Evolutionary conservation across 2,329 filamentous ascomycete species (phyloP), one percentile per base, ranked within the genome.

Genomic region (Zarea fungicola): DNA sequence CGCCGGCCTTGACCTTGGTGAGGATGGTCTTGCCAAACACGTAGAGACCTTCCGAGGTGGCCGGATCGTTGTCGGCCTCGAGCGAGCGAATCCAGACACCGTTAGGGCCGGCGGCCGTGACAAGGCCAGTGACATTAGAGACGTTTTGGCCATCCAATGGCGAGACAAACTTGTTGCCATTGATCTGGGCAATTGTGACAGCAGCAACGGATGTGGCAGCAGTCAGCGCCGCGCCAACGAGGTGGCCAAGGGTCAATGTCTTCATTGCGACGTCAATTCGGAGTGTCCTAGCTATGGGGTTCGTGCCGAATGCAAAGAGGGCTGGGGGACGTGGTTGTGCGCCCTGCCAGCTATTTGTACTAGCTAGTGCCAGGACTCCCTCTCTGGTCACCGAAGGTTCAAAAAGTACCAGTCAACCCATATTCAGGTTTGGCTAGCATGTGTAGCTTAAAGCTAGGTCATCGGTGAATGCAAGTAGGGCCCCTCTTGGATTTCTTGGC

Each of bases 51-150:
- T 85, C 81, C 1, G 83, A 87, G 3, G 80, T 83, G 40, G 70
- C 67, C 13, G 67, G 60, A 58, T 83, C 75, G 41, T 70, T 62
- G 58, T 84, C 78, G 1, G 79, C 75, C 28, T 66, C 69, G 0
- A 75, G 76, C 1, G 83, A 84, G 36, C 80, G 78, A 16, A 88
- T 68, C 71, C 76, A 88, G 60, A 88, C 72, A 11, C 84, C 84
- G 51, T 70, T 72, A 13, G 76, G 72, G 0, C 76, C 73, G 59
- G 81, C 81, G 28, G 83, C 84, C 16, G 82, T 84, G 14, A 88
- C 74, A 10, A 87, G 66, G 31, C 84, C 84, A 28, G 75, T 74
- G 49, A 88, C 72, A 49, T 77, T 76, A 19, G 72, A 74, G 43
- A 87, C 77, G 6, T 65, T 66, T 60, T 81, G 66, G 42, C 76